Base-by-base conservation (phyloP, 352 stramenopile species). In the Lagenidium giganteum region DNA sequence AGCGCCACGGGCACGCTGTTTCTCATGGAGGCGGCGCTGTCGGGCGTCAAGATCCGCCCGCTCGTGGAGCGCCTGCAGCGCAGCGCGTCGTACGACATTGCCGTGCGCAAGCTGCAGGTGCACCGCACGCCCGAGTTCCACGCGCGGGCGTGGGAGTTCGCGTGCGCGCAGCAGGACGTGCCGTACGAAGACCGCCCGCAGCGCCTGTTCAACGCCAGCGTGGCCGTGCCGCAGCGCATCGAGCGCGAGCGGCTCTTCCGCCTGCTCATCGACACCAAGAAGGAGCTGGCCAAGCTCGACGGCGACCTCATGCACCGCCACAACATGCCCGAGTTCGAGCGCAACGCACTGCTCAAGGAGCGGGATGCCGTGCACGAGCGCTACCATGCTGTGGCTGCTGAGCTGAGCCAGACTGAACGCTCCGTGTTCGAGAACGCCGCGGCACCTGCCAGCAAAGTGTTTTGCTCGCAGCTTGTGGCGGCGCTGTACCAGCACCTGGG, bases 371-470 rank as follows among this genome's bases (percentile, higher is more conserved):
- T 86, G 16, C 51, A 74, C 40, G 60, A 61, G 30, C 48, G 64
- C 42, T 88, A 91, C 43, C 70, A 86, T 5, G 53, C 54, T 13
- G 49, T 93, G 2, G 75, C 79, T 6, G 55, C 54, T 2, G 50
- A 84, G 37, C 62, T 93, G 18, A 64, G 69, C 41, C 51, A 69
- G 30, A 84, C 54, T 8, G 79, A 87, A 47, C 74, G 79, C 9
- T 91, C 79, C 2, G 57, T 91, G 12, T 94, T 92, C 49, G 80
- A 91, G 60, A 94, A 93, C 51, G 73, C 81, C 21, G 54, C 70
- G 14, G 40, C 46, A 7, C 57, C 64, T 9, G 51, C 55, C 31
- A 61, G 54, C 42, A 87, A 88, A 39, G 77, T 83, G 60, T 93
- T 92, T 47, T 94, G 83, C 60, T 91, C 80, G 27, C 78, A 94